Evolutionary conservation across 2,329 filamentous ascomycete species (phyloP).

Genomic region (Cryphonectria radicalis): DNA sequence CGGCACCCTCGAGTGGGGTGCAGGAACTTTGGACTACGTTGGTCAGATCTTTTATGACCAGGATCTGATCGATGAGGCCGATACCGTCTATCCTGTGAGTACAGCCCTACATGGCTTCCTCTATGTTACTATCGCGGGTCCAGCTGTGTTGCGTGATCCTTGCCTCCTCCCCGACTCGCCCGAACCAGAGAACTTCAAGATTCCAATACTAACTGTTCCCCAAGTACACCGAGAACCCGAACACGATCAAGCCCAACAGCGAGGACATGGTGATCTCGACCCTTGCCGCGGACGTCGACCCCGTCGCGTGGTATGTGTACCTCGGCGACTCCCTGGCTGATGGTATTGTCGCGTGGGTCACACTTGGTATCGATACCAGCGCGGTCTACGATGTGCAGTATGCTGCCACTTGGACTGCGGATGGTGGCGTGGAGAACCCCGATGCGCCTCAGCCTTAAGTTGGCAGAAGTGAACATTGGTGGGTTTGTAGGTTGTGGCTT

Average conservation of each 20-base stretch:
- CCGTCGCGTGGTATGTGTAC: slow-evolving; percentile 61
- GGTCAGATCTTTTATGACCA: slow-evolving; percentile 70
- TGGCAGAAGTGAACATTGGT: background rate
- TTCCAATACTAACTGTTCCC: background rate
- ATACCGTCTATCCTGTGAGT: slow-evolving; percentile 46
- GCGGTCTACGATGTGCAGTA: slow-evolving; percentile 7
- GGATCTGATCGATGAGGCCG: slow-evolving; percentile 56
- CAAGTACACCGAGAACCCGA: slow-evolving; percentile 50
- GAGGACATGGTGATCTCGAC: slow-evolving; percentile 56
- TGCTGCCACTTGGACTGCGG: slow-evolving; percentile 16
- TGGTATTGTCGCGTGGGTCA: slow-evolving; percentile 60
- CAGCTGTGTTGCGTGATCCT: background rate
- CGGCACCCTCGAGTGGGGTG: slow-evolving; percentile 40
- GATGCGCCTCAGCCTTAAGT: slow-evolving; percentile 1
- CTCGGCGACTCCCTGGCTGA: slow-evolving; percentile 57
- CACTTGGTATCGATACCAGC: slow-evolving; percentile 10
- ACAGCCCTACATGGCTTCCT: too few species aligned
- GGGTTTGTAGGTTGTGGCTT: background rate
- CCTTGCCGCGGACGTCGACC: slow-evolving; percentile 57
- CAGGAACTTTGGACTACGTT: slow-evolving; percentile 56
- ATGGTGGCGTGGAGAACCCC: slow-evolving; percentile 11
- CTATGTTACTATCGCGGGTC: background rate
- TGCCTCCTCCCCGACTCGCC: background rate
- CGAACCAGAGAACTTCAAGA: background rate
- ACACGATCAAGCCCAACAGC: slow-evolving; percentile 53